Evolutionary conservation across 2,329 filamentous ascomycete genomes (phyloP), one percentile per base, ranked within the genome.

Genomic region (Penicillium freii): DNA sequence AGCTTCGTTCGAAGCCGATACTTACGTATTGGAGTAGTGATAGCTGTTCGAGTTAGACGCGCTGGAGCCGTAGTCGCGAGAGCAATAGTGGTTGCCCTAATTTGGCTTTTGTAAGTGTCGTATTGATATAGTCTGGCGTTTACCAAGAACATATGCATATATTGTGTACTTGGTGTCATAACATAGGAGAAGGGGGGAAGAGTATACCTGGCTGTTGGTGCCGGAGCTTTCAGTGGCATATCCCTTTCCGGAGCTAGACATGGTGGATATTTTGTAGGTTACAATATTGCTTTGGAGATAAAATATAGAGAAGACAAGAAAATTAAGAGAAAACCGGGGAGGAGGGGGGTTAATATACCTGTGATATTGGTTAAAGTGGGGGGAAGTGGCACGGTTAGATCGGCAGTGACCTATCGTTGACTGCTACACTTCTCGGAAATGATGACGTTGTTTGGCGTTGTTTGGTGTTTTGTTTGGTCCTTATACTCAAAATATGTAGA

Each of bases 61-160:
- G 49, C 73, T 66, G 61, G 78, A 79, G 60, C 84, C 84, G 63
- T 88, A 88, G 74, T 87, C 83, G 34, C 87, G 85, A 44, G 81
- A 73, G 73, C 85, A 87, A 68, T 85, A 89, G 75, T 85, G 83
- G 74, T 89, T 89, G 61, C 87, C 87, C 86, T 88, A 54, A 10
- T 15, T 36, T 23, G 2, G 4, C 10, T 23, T 6, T 46, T 23
- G 44, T 47, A 6, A 47, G 19, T 23, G 1, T 17, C 13, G 34
- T 34, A 6, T 34, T 33, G 13, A 33, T 21, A 10, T 31, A 2
- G 13, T 33, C 8, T 47, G 8, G 0, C 1, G 17, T 33, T 17
- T 19, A 17, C 13, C 29, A 23, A 33, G 29, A 23, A 45, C 11
- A 19, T 2, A 15, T 27, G 21, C 21, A 9, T 25, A 3, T 25